A percentile compares a stretch with the other conserved stretches of the same genome.
These are phyloP conservation scores for Alternaria dauci DNA, from an alignment of 2,329 filamentous ascomycete species.

Conservation along the genomic window DNA sequence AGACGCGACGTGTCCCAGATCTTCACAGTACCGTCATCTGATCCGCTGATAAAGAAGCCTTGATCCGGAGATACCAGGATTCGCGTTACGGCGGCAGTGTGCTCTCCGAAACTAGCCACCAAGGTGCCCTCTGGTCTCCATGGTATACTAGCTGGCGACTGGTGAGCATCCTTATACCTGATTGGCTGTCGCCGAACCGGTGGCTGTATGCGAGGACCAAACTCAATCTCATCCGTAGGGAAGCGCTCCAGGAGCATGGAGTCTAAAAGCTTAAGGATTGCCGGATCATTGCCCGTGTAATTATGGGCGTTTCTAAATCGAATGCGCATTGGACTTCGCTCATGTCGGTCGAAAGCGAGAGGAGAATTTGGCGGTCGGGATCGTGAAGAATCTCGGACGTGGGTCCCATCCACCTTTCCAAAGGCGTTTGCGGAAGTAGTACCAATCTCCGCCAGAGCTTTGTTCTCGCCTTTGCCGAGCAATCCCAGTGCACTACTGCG, in stretches of 20 bases:
- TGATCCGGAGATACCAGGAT: slow-evolving; percentile 88
- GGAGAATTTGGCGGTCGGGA: slow-evolving; percentile 41
- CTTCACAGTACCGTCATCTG: slow-evolving; percentile 88
- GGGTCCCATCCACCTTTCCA: slow-evolving; percentile 67
- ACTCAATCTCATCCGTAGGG: slow-evolving; percentile 67
- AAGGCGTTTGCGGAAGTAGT: slow-evolving; percentile 71
- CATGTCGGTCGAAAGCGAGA: slow-evolving; percentile 43
- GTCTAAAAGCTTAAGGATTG: slow-evolving; percentile 73
- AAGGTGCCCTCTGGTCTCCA: slow-evolving; percentile 88
- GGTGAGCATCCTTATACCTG: slow-evolving; percentile 62
- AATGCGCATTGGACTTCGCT: slow-evolving; percentile 45
- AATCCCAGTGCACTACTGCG: slow-evolving; percentile 67
- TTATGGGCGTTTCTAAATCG: slow-evolving; percentile 75
- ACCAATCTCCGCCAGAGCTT: slow-evolving; percentile 70
- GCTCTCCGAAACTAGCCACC: slow-evolving; percentile 88
- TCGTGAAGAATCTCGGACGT: slow-evolving; percentile 42
- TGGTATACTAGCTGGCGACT: slow-evolving; percentile 60
- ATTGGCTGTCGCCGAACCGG: slow-evolving; percentile 65
- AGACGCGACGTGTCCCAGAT: slow-evolving; percentile 92
- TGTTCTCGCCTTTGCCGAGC: slow-evolving; percentile 66
- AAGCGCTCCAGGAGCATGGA: slow-evolving; percentile 78
- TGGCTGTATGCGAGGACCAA: slow-evolving; percentile 82
- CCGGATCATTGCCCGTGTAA: slow-evolving; percentile 79
- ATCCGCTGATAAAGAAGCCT: slow-evolving; percentile 91
- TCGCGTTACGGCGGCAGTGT: slow-evolving; percentile 81